Conservation (phyloP, 2,329 filamentous ascomycete genomes). For the Incumbomyces delicatus region DNA sequence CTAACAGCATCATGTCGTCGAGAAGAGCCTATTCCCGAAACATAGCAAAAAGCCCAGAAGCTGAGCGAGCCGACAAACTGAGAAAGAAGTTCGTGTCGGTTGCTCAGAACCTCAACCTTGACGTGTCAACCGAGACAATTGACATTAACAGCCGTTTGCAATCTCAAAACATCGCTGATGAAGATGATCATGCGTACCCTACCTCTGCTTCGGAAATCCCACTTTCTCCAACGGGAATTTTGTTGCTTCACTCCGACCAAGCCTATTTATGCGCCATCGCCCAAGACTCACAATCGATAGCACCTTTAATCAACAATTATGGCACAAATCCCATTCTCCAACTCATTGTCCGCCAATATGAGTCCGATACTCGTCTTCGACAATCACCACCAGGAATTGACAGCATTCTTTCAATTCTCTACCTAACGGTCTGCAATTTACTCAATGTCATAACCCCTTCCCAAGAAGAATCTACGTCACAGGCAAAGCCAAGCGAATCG, state of each 20-base stretch:
- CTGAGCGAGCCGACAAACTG: constrained; percentile 27
- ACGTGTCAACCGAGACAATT: not conserved
- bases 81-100: constrained; percentile 14
- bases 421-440: not conserved
- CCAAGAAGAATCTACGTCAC: not conserved
- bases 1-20: constrained; percentile 30
- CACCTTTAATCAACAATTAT: not conserved
- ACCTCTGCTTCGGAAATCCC: constrained; percentile 20
- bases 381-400: constrained; percentile 3
- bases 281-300: not conserved
- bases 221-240: constrained; percentile 15
- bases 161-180: constrained; percentile 10
- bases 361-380: not conserved
- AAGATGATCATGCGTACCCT: constrained; percentile 16
- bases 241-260: constrained; percentile 14
- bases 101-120: not conserved
- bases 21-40: not conserved
- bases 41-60: constrained; percentile 11
- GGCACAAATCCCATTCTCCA: not conserved
- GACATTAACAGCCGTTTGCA: not conserved
- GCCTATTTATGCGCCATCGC: constrained; percentile 7
- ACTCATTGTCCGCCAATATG: not conserved
- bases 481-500: too few relatives aligned
- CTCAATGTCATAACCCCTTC: not conserved
- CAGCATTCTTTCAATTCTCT: constrained; percentile 5